These are phyloP conservation scores for Pichia sp. DNA, from an alignment of 1,139 yeast genomes.

Conservation along the genomic window DNA sequence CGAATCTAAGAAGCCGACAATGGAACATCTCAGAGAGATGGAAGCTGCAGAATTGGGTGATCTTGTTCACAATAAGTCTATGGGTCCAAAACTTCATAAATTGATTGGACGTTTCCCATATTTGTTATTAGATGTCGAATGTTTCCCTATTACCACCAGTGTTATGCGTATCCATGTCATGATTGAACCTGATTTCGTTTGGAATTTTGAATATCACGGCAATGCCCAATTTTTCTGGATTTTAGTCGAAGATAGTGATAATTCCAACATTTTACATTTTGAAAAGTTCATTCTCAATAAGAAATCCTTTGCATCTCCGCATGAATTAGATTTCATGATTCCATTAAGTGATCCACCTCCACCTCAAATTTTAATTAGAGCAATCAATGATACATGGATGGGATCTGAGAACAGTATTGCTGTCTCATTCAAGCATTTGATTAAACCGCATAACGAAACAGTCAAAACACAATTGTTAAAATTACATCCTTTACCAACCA, in stretches of 20 bases:
- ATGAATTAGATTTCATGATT: constrained; percentile 87
- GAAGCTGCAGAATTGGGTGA: constrained; percentile 81
- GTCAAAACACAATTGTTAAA: constrained; percentile 76
- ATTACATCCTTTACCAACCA: constrained; percentile 81
- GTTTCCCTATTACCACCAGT: constrained; percentile 86
- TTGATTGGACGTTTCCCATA: constrained; percentile 73
- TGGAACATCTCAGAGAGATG: constrained; percentile 75
- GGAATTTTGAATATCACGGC: constrained; percentile 86
- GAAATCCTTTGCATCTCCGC: constrained; percentile 51
- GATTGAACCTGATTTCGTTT: constrained; percentile 72
- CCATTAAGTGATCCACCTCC: constrained; percentile 90
- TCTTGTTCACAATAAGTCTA: constrained; percentile 72
- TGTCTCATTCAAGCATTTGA: constrained; percentile 86
- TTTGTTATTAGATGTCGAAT: constrained; percentile 69
- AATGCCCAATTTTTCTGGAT: constrained; percentile 89
- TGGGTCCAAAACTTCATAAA: constrained; percentile 65
- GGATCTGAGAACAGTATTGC: constrained; percentile 80
- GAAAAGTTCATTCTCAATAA: constrained; percentile 73
- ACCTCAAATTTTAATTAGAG: constrained; percentile 77
- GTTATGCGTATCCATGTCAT: constrained; percentile 80
- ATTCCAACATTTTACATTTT: constrained; percentile 72
- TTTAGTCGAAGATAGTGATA: constrained; percentile 82
- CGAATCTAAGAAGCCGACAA: constrained; percentile 61
- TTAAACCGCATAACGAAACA: constrained; percentile 86
- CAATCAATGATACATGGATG: constrained; percentile 84